These are phyloP conservation scores for Oxalis stricta DNA, from an alignment of 441 rosid genomes.

Conservation along the genomic window DNA sequence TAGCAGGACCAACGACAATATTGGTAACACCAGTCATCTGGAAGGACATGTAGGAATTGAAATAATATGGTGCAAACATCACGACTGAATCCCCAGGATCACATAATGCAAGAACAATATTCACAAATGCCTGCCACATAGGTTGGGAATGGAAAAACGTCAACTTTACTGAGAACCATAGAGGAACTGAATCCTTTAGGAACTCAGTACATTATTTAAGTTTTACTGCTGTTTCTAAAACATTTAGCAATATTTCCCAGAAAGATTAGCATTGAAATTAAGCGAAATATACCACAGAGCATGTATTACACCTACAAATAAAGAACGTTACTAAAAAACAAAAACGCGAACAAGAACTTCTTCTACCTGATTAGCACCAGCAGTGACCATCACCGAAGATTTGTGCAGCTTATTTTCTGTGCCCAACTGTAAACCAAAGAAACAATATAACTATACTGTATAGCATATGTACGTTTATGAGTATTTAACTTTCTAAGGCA, in stretches of 20 bases:
- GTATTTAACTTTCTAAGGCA: too few relatives aligned
- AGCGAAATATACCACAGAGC: too few relatives aligned
- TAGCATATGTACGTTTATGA: too few relatives aligned
- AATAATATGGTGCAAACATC: constrained; percentile 97
- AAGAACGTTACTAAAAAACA: too few relatives aligned
- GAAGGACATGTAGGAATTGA: constrained; percentile 95
- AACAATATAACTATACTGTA: not conserved
- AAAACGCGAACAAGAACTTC: not conserved
- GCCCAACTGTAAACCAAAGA: constrained; percentile 34
- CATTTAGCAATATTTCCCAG: too few relatives aligned
- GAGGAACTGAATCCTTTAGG: not conserved
- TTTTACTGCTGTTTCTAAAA: too few relatives aligned
- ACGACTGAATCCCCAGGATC: constrained; percentile 88
- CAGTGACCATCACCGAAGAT: constrained; percentile 89
- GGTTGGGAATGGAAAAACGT: not conserved
- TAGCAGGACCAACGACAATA: constrained; percentile 74
- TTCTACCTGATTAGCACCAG: constrained; percentile 93
- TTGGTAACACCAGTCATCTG: constrained; percentile 96
- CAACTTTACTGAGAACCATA: constrained; percentile 1
- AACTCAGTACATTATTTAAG: too few relatives aligned
- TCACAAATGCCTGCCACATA: constrained; percentile 77
- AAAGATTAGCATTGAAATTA: too few relatives aligned
- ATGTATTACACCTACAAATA: too few relatives aligned
- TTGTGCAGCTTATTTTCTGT: constrained; percentile 62
- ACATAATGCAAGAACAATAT: constrained; percentile 76